phyloP scores from a whole-genome alignment of 495 filamentous ascomycete genomes.

The Aspergillus bertholletiae region DNA sequence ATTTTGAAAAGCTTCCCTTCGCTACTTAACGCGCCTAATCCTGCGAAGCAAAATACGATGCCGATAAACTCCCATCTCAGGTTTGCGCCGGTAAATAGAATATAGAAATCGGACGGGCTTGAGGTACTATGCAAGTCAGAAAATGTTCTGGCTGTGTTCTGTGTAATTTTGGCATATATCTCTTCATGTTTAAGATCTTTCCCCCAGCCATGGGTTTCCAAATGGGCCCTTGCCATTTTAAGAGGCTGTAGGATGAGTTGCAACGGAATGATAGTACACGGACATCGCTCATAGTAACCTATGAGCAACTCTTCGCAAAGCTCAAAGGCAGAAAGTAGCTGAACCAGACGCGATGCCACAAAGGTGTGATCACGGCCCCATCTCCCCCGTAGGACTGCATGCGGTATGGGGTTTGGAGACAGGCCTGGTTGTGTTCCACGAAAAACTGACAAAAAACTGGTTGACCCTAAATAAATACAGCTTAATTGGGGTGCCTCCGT shows the following conservation, averaged over 20 bases:
- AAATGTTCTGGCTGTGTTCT: neutral
- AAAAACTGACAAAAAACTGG: constrained; percentile 16
- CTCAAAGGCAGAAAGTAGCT: constrained; percentile 9
- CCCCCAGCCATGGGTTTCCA: neutral
- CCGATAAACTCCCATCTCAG: constrained; percentile 52
- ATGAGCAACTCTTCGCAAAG: constrained; percentile 8
- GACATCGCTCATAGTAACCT: constrained; percentile 5
- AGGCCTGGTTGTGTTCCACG: neutral
- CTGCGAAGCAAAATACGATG: constrained; percentile 39
- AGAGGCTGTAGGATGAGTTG: constrained; percentile 6
- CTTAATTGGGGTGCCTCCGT: neutral
- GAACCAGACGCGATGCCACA: constrained; percentile 20
- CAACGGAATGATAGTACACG: constrained; percentile 8
- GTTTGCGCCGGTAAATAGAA: constrained; percentile 36
- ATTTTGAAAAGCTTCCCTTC: neutral
- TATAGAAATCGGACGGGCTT: constrained; percentile 16
- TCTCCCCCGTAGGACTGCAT: constrained; percentile 4
- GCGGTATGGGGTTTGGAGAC: neutral
- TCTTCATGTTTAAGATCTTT: neutral
- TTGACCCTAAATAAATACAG: constrained; percentile 7
- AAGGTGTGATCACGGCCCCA: constrained; percentile 7
- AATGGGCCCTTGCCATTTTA: neutral
- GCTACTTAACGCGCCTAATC: constrained; percentile 14
- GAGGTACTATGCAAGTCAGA: neutral
- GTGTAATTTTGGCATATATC: neutral